These are phyloP conservation scores for Cercospora zeae-maydis DNA, from an alignment of 2,329 filamentous ascomycete genomes.

Conservation along the genomic window DNA sequence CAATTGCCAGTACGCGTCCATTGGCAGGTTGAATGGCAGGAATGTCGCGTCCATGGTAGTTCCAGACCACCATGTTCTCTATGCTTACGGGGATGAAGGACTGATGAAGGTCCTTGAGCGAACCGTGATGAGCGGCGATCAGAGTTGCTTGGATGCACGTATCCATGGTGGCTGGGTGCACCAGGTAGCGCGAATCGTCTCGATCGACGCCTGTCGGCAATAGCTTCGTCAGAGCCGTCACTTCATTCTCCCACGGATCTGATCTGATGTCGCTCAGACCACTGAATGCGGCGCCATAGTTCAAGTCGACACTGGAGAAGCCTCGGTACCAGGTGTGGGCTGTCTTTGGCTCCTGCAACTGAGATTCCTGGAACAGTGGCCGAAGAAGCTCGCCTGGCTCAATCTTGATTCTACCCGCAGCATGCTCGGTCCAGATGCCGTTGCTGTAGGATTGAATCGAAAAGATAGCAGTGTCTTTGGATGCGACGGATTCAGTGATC, in stretches of 20 bases:
- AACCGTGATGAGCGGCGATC: background rate
- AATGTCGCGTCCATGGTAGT: background rate
- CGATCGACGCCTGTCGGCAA: background rate
- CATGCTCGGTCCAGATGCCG: background rate
- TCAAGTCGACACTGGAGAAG: background rate
- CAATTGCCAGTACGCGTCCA: background rate
- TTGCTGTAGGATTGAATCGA: background rate
- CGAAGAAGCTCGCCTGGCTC: background rate
- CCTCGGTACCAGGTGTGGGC: background rate
- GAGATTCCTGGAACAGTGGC: background rate
- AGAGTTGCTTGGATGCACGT: background rate
- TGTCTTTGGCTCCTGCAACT: background rate
- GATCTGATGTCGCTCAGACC: background rate
- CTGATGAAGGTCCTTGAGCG: background rate
- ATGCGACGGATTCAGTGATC: background rate
- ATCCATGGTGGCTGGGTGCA: background rate
- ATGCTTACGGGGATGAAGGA: background rate
- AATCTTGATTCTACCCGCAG: background rate
- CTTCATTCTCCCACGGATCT: background rate
- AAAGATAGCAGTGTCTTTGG: background rate
- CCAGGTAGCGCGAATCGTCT: background rate
- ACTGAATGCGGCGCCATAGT: background rate
- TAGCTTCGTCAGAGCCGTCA: background rate
- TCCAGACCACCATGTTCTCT: background rate
- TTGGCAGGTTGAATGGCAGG: background rate